These are phyloP conservation scores for Opeltia flavorubescens DNA, from an alignment of 495 filamentous ascomycete species.

Conservation along the genomic window DNA sequence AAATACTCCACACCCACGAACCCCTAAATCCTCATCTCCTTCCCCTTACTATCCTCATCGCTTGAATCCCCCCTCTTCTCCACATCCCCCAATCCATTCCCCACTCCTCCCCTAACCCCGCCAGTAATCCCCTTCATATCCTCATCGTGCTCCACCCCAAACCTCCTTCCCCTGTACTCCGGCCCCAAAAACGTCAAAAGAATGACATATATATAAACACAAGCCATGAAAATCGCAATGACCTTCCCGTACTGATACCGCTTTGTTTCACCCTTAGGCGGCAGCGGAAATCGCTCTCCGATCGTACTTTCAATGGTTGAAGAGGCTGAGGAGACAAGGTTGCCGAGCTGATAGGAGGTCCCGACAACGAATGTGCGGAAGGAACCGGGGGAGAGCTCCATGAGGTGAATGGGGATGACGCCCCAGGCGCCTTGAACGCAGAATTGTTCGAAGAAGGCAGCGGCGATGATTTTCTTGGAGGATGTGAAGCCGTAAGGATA, in stretches of 20 bases:
- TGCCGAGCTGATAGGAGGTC: slow-evolving; percentile 74
- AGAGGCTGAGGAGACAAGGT: slow-evolving; percentile 64
- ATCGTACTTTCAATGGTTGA: slow-evolving; percentile 76
- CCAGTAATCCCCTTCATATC: slow-evolving; percentile 46
- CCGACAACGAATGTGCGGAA: slow-evolving; percentile 80
- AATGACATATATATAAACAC: slow-evolving; percentile 75
- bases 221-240: slow-evolving; percentile 87
- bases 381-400: slow-evolving; percentile 69
- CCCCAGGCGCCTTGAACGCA: slow-evolving; percentile 82
- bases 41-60: slow-evolving; percentile 8
- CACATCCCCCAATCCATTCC: slow-evolving; percentile 14
- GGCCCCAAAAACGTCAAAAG: slow-evolving; percentile 63
- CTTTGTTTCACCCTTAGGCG: slow-evolving; percentile 29
- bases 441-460: slow-evolving; percentile 87
- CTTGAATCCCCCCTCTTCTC: slow-evolving; percentile 2
- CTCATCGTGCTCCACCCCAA: slow-evolving; percentile 51
- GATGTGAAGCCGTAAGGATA: slow-evolving; percentile 71
- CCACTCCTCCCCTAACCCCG: no score
- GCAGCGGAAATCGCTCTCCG: slow-evolving; percentile 66
- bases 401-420: slow-evolving; percentile 71
- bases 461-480: slow-evolving; percentile 49
- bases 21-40: no score
- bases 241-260: slow-evolving; percentile 80
- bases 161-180: slow-evolving; percentile 51
- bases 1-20: no score